Conservation (phyloP, 768 basidiomycete genomes). For the Boletus bicolor region DNA sequence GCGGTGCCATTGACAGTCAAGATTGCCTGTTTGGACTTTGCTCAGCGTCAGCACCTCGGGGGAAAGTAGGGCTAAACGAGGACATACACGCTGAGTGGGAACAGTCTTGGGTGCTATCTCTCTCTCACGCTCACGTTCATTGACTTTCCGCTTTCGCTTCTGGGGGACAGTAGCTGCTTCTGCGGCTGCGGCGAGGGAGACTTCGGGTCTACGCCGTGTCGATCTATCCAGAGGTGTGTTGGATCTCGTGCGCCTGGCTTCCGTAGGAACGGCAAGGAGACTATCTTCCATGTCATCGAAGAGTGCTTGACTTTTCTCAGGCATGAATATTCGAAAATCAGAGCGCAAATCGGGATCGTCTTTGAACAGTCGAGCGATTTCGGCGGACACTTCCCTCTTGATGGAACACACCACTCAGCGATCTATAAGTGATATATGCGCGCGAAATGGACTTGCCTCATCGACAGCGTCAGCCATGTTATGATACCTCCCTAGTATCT, state of each 20-base stretch:
- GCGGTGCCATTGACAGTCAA: constrained; percentile 16
- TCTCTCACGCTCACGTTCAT: constrained; percentile 41
- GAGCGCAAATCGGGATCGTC: constrained; percentile 71
- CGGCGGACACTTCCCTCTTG: constrained; percentile 61
- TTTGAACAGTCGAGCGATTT: constrained; percentile 68
- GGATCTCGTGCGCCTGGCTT: constrained; percentile 35
- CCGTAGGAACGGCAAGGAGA: constrained; percentile 26
- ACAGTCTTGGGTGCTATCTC: constrained; percentile 25
- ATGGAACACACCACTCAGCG: neutral
- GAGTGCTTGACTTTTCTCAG: constrained; percentile 50
- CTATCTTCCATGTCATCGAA: constrained; percentile 43
- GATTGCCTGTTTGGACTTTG: constrained; percentile 22
- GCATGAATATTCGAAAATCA: constrained; percentile 76
- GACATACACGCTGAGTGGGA: constrained; percentile 26
- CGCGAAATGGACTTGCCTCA: constrained; percentile 41
- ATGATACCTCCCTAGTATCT: constrained; percentile 67
- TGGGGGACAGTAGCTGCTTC: constrained; percentile 46
- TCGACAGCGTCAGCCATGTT: constrained; percentile 57
- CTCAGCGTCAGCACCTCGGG: constrained; percentile 5
- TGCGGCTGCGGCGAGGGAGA: constrained; percentile 40
- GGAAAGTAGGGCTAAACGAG: neutral
- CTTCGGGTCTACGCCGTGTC: constrained; percentile 44
- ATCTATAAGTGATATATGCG: neutral
- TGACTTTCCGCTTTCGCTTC: constrained; percentile 67
- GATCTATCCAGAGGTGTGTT: constrained; percentile 36